Percentiles rank a stretch among this genome's conserved stretches.
Conservation (phyloP, 2,329 filamentous ascomycete genomes). For the Sordariomycetes sp. region DNA sequence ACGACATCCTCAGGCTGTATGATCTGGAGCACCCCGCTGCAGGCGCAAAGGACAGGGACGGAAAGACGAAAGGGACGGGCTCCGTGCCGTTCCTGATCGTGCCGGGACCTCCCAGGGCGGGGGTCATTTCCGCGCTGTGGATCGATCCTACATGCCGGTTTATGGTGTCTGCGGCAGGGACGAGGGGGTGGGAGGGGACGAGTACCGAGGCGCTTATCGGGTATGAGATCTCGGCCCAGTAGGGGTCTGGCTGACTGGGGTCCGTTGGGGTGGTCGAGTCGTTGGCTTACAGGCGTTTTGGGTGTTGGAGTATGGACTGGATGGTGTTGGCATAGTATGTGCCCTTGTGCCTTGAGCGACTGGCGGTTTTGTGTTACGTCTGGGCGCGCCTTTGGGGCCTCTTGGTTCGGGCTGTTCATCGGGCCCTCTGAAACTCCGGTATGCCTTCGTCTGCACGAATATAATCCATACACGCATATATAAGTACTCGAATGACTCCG, state of each 20-base stretch:
- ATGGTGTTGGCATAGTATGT: no score
- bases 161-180: conserved; percentile 86
- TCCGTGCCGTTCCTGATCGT: conserved; percentile 93
- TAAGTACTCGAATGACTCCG: no score
- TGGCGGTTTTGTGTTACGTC: no score
- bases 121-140: conserved; percentile 76
- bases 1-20: conserved; percentile 88
- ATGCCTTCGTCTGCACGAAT: no score
- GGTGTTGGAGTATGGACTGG: no score
- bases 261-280: neutral
- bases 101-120: conserved; percentile 69
- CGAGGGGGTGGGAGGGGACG: conserved; percentile 86
- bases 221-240: conserved; percentile 60
- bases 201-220: conserved; percentile 84
- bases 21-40: conserved; percentile 59
- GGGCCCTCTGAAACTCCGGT: no score
- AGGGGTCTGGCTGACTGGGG: neutral
- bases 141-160: conserved; percentile 80
- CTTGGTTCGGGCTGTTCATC: no score
- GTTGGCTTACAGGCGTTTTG: neutral
- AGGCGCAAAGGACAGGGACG: neutral
- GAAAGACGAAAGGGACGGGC: neutral
- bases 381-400: no score
- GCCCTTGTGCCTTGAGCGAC: no score
- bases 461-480: no score